A percentile compares a stretch with the other conserved stretches of the same genome.
Evolutionary conservation across 176 grass and related monocot genomes (phyloP).

Genomic region (Oryza brachyantha): DNA sequence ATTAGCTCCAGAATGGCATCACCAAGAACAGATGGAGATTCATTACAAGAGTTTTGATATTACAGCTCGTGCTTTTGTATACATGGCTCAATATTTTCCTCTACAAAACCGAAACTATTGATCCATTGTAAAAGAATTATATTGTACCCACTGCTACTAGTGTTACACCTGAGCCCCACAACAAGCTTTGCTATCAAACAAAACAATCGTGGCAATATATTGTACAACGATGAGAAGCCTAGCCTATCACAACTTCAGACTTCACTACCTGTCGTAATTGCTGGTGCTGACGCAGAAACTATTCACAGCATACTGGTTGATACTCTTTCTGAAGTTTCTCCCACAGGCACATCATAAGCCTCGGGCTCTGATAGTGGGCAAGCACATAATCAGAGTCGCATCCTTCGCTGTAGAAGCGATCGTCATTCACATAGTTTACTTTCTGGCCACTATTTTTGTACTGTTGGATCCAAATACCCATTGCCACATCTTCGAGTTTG

Average conservation of each 20-base stretch:
- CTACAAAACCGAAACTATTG: neutral
- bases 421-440: conserved; percentile 70
- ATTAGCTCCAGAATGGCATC: neutral
- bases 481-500: conserved; percentile 94
- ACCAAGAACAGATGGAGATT: neutral
- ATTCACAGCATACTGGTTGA: conserved; percentile 72
- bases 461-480: conserved; percentile 92
- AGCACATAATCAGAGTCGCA: conserved; percentile 83
- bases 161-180: neutral
- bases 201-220: neutral
- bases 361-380: conserved; percentile 82
- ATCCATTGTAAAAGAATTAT: conserved; percentile 1
- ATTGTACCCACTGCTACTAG: neutral
- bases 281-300: conserved; percentile 4
- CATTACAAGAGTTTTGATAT: neutral
- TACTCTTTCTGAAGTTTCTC: conserved; percentile 72
- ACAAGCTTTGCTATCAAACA: neutral
- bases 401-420: conserved; percentile 73
- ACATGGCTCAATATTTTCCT: no score
- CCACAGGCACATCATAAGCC: conserved; percentile 86
- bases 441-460: conserved; percentile 61
- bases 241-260: neutral
- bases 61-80: neutral
- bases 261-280: neutral
- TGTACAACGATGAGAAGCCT: neutral